Base-by-base conservation (phyloP, 306 rosid genomes). In the Vigna angularis region DNA sequence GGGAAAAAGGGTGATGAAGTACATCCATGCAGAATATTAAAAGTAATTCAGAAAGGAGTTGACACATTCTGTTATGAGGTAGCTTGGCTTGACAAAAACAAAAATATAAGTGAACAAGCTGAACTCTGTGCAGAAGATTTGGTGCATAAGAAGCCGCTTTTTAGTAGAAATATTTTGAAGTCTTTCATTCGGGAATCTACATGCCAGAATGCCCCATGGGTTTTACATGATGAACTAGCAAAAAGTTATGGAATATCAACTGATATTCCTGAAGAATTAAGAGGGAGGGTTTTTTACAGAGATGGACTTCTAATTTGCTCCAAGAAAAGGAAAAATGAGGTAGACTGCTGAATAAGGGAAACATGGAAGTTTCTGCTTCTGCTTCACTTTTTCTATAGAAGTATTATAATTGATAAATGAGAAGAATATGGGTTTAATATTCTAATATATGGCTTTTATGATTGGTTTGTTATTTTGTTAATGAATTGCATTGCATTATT, bases 101-200 rank as follows among this genome's bases (percentile, higher is more conserved):
- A 83, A 90, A 86, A 80, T 81, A 81, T 74, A 67, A 79, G 70
- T 38, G 97, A 81, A 67, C 87, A 74, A 51, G 80, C 88, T 13
- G 74, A 85, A 26, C 66, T 92, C 10, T 67, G 38, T 10, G 77
- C 78, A 10, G 90, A 87, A 79, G 90, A 86, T 76, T 76, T 95
- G 83, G 82, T 88, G 76, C 90, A 83, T 81, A 95, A 89, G 91
- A 95, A 95, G 85, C 89, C 73, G 0, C 93, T 87, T 42, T 87
- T 95, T 83, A 95, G 97, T 85, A 88, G 97, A 80, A 87, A 80
- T 72, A 70, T 88, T 62, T 83, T 89, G 42, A 95, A 91, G 84
- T 91, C 97, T 65, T 95, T 95, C 75, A 89, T 95, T 81, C 96
- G 98, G 84, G 96, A 93, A 80, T 95, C 97, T 65, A 95, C 98